A percentile compares a stretch with the other conserved stretches of the same genome.
These are phyloP conservation scores for Pontederia crassipes DNA, from an alignment of 176 grass and related monocot species.

Conservation along the genomic window DNA sequence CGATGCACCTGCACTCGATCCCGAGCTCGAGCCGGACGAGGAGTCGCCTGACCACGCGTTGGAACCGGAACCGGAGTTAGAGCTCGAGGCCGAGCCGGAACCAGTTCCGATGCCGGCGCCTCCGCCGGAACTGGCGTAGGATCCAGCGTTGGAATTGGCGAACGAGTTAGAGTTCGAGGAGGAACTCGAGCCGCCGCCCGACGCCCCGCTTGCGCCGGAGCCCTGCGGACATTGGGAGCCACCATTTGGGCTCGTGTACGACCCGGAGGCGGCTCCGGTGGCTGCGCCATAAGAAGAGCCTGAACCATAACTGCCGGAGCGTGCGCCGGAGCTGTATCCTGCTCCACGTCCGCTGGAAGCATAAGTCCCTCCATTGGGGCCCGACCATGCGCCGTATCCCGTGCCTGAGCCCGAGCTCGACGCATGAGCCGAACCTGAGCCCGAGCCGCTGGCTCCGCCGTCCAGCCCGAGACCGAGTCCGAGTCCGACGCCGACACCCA, in stretches of 20 bases:
- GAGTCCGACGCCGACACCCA: background rate
- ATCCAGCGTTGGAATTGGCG: background rate
- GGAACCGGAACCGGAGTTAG: background rate
- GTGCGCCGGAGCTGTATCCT: background rate
- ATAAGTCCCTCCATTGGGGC: background rate
- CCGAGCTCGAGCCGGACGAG: background rate
- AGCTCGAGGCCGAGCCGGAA: background rate
- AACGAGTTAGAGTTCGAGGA: background rate
- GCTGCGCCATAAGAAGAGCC: background rate
- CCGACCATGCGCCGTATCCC: background rate
- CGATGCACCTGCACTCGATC: background rate
- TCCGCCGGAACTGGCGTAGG: background rate
- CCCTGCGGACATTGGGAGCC: background rate
- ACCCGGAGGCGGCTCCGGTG: background rate
- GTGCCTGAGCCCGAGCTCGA: background rate
- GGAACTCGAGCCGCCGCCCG: background rate
- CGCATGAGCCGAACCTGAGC: background rate
- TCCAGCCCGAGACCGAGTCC: background rate
- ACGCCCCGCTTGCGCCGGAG: background rate
- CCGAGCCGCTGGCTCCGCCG: background rate
- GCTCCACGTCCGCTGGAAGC: background rate
- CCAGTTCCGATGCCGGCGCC: background rate
- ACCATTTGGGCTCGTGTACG: background rate
- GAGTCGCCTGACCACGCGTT: background rate
- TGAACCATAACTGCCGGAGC: background rate